Percentiles rank a stretch among this genome's conserved stretches.
phyloP scores from a whole-genome alignment of 192 early-diverging fungal genomes.

The Pilobolus umbonatus region DNA sequence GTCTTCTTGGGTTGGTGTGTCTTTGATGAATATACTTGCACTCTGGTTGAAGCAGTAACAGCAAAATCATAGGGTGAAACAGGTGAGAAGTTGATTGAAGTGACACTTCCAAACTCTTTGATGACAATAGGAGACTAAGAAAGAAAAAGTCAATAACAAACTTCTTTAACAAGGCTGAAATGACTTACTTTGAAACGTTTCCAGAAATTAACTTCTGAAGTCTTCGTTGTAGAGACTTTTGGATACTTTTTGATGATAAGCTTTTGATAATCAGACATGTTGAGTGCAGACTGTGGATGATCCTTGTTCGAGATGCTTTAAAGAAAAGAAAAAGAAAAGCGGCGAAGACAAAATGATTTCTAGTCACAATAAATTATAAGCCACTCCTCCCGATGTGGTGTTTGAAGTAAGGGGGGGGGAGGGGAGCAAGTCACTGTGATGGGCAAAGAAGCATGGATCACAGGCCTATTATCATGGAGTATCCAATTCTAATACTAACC shows the following conservation, averaged over 20 bases:
- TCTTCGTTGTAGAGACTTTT: slow-evolving; percentile 47
- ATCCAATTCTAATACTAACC: too few species aligned
- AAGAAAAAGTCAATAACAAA: not conserved
- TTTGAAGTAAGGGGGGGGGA: too few species aligned
- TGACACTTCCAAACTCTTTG: slow-evolving; percentile 84
- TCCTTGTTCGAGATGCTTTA: too few species aligned
- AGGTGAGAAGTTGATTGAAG: slow-evolving; percentile 78
- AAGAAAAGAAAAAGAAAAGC: too few species aligned
- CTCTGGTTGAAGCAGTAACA: slow-evolving; percentile 82
- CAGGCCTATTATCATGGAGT: too few species aligned
- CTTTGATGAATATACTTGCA: slow-evolving; percentile 87
- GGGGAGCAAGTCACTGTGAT: too few species aligned
- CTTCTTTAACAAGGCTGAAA: not conserved
- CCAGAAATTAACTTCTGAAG: slow-evolving; percentile 70
- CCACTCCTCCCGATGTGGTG: too few species aligned
- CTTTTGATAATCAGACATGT: slow-evolving; percentile 50
- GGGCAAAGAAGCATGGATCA: too few species aligned
- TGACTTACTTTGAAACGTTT: slow-evolving; percentile 66
- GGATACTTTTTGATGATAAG: slow-evolving; percentile 51
- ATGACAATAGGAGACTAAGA: slow-evolving; percentile 75
- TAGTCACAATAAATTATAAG: too few species aligned
- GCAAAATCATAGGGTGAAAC: slow-evolving; percentile 82
- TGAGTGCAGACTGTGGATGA: not conserved
- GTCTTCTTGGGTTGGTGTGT: slow-evolving; percentile 84
- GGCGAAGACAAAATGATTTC: too few species aligned